phyloP scores from a whole-genome alignment of 169 alveolate species.

The Plasmodium blacklocki region DNA sequence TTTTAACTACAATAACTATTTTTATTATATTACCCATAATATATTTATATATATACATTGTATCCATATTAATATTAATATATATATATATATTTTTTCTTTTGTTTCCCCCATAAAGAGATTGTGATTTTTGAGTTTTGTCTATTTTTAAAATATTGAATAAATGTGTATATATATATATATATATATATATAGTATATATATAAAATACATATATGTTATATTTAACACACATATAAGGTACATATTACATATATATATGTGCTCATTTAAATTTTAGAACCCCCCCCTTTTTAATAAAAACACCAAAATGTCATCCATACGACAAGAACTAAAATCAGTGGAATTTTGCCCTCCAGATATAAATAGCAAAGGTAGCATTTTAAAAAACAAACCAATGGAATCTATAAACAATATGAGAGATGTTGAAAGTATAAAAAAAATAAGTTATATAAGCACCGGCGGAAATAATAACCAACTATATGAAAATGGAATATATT shows the following conservation, averaged over 20 bases:
- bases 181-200: too few relatives aligned
- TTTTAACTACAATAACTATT: too few relatives aligned
- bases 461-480: not conserved
- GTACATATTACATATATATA: not conserved
- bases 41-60: too few relatives aligned
- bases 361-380: not conserved
- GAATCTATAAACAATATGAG: constrained; percentile 9
- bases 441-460: constrained; percentile 6
- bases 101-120: too few relatives aligned
- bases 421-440: constrained; percentile 27
- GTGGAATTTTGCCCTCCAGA: not conserved
- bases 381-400: constrained; percentile 27
- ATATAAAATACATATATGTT: too few relatives aligned
- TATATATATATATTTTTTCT: too few relatives aligned
- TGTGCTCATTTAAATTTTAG: not conserved
- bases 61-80: too few relatives aligned
- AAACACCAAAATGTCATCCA: constrained; percentile 1
- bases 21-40: too few relatives aligned
- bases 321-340: not conserved
- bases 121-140: too few relatives aligned
- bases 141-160: too few relatives aligned
- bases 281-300: not conserved
- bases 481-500: not conserved
- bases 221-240: too few relatives aligned
- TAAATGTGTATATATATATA: too few relatives aligned